These are phyloP conservation scores for Fraxinus cuspidata DNA, from an alignment of 257 asterid species.

Conservation along the genomic window DNA sequence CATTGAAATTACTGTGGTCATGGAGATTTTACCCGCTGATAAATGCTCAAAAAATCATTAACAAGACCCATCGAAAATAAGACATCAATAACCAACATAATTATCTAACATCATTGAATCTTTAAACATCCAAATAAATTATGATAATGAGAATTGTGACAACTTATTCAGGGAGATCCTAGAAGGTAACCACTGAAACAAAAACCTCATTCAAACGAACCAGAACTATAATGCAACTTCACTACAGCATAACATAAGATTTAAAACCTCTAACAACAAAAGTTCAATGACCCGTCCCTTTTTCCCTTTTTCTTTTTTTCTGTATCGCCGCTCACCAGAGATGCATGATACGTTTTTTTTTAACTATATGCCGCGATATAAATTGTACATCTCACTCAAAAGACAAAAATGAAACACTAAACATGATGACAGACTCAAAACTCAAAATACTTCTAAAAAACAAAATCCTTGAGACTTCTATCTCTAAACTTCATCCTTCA, in stretches of 20 bases:
- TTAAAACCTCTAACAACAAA: constrained; percentile 6
- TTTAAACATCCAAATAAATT: background rate
- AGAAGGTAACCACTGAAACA: background rate
- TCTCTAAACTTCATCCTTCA: constrained; percentile 25
- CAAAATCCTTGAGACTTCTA: constrained; percentile 30
- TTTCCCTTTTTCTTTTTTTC: constrained; percentile 9
- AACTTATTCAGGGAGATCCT: background rate
- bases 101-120: too few relatives aligned
- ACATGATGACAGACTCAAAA: constrained; percentile 7
- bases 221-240: background rate
- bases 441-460: background rate
- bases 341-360: constrained; percentile 30
- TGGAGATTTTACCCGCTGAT: too few relatives aligned
- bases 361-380: constrained; percentile 31
- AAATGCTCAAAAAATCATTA: too few relatives aligned
- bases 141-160: background rate
- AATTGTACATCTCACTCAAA: constrained; percentile 31
- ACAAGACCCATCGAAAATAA: too few relatives aligned
- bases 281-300: background rate
- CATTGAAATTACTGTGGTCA: too few relatives aligned
- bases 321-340: constrained; percentile 26
- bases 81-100: too few relatives aligned
- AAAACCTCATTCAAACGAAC: background rate
- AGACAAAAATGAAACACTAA: constrained; percentile 20
- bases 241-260: constrained; percentile 12